Evolutionary conservation across 140 eudicot species (phyloP).

Genomic region (Anethum foeniculum): DNA sequence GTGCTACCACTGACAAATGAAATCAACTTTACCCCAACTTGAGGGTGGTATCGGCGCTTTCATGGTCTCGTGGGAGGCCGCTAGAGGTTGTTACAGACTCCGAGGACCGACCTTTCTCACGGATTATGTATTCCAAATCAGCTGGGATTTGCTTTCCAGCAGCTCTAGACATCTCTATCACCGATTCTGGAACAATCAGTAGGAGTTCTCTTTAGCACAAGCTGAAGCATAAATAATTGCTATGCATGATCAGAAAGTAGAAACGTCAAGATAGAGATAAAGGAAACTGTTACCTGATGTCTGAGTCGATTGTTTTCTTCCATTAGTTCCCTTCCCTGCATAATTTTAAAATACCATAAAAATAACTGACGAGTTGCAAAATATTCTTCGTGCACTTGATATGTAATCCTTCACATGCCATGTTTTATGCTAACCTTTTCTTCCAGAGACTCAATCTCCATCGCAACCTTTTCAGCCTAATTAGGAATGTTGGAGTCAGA

Average conservation of each 20-base stretch:
- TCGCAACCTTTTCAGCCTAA: slow-evolving; percentile 71
- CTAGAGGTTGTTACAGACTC: slow-evolving; percentile 51
- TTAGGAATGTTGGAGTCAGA: not conserved
- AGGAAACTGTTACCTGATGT: slow-evolving; percentile 44
- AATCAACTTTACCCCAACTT: slow-evolving; percentile 65
- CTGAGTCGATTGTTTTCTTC: slow-evolving; percentile 64
- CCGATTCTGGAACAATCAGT: slow-evolving; percentile 26
- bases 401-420: not conserved
- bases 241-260: not conserved
- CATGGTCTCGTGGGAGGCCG: slow-evolving; percentile 65
- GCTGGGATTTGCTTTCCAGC: slow-evolving; percentile 15
- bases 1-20: not conserved
- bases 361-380: not conserved
- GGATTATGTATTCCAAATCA: slow-evolving; percentile 27
- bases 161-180: slow-evolving; percentile 37
- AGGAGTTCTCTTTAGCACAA: slow-evolving; percentile 11
- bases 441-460: slow-evolving; percentile 58
- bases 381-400: not conserved
- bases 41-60: slow-evolving; percentile 79
- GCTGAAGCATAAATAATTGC: not conserved
- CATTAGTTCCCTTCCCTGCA: slow-evolving; percentile 66
- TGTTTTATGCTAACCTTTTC: slow-evolving; percentile 46
- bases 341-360: not conserved
- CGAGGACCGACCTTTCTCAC: slow-evolving; percentile 66
- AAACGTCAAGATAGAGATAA: not conserved